Evolutionary conservation across 2,329 filamentous ascomycete species (phyloP).

Genomic region (Xylaria sp.): DNA sequence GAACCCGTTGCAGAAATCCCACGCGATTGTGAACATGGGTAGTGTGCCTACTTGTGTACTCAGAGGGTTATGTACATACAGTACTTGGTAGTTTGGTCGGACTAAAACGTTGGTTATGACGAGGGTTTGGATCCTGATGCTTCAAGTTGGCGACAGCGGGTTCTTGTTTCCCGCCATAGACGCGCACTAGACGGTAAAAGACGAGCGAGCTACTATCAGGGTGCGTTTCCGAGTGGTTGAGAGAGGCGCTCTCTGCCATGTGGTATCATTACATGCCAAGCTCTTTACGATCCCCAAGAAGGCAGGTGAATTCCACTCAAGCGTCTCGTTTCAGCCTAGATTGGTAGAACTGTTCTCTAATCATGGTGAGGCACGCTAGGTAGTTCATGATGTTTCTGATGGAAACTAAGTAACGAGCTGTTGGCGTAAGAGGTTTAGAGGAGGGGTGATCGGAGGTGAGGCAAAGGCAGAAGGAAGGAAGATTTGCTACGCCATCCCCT

Average conservation of each 20-base stretch:
- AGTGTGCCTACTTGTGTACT: no score
- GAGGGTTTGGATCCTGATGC: conserved; percentile 1
- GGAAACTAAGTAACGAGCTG: neutral
- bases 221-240: conserved; percentile 25
- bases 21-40: no score
- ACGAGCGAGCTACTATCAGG: neutral
- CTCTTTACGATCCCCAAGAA: conserved; percentile 12
- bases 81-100: neutral
- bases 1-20: no score
- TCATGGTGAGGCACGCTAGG: no score
- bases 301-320: conserved; percentile 4
- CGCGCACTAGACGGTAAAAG: no score
- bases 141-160: neutral
- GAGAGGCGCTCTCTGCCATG: conserved; percentile 15
- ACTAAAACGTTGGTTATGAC: neutral
- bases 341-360: conserved; percentile 1
- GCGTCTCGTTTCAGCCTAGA: conserved; percentile 4
- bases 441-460: neutral
- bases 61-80: no score
- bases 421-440: neutral
- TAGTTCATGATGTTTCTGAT: no score
- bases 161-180: neutral
- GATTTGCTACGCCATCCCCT: neutral
- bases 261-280: conserved; percentile 27
- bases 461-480: neutral